Conservation (phyloP, 2,329 filamentous ascomycete species). For the Alternaria conjuncta region DNA sequence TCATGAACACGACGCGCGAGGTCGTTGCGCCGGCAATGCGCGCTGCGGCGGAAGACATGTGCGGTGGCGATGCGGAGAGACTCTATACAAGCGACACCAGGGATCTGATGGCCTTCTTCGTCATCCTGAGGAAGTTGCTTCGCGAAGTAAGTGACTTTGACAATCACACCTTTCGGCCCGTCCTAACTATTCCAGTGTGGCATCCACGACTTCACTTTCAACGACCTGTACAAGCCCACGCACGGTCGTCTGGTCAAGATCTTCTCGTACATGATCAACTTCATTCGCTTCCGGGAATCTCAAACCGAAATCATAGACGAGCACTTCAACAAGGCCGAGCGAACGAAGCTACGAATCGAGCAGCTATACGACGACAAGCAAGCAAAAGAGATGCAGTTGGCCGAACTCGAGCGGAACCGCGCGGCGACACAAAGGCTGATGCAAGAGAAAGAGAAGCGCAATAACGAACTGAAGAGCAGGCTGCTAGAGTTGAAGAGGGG, state of each 20-base stretch:
- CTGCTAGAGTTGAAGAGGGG: conserved; percentile 80
- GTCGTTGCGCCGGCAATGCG: conserved; percentile 95
- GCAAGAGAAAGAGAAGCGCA: conserved; percentile 82
- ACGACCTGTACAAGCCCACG: conserved; percentile 88
- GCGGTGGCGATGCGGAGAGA: conserved; percentile 77
- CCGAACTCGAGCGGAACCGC: conserved; percentile 80
- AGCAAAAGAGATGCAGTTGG: conserved; percentile 78
- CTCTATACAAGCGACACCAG: conserved; percentile 85
- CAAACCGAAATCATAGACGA: conserved; percentile 90
- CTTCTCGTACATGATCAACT: conserved; percentile 98
- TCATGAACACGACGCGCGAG: conserved; percentile 92
- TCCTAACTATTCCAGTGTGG: conserved; percentile 67
- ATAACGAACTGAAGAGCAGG: conserved; percentile 83
- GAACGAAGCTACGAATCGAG: conserved; percentile 86
- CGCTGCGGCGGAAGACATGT: conserved; percentile 86
- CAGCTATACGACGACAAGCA: conserved; percentile 84
- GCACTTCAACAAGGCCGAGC: conserved; percentile 89
- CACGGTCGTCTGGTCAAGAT: conserved; percentile 91
- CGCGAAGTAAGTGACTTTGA: conserved; percentile 59
- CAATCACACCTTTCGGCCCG: not conserved
- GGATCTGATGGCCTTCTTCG: conserved; percentile 95
- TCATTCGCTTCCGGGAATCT: conserved; percentile 93
- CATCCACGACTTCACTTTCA: conserved; percentile 91
- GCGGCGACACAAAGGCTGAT: conserved; percentile 81
- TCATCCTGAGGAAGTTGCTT: conserved; percentile 79